These are phyloP conservation scores for Talinum fruticosum DNA, from an alignment of 148 eudicot genomes.

Conservation along the genomic window DNA sequence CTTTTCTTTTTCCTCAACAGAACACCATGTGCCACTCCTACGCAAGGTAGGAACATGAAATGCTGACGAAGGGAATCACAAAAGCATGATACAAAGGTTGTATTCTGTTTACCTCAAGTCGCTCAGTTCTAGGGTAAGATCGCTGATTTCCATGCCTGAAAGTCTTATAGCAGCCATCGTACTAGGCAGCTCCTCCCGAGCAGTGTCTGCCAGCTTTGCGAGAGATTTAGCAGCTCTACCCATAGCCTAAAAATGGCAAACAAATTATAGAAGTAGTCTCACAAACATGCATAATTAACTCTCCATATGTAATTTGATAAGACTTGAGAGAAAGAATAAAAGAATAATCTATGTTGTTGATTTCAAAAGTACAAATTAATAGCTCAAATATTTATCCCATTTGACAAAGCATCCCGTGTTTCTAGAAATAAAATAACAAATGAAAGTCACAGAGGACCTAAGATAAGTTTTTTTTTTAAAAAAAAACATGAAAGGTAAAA, in stretches of 20 bases:
- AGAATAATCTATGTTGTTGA: not conserved
- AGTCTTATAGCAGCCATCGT: conserved; percentile 92
- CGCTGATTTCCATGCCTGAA: conserved; percentile 93
- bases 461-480: not conserved
- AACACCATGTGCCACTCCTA: not conserved
- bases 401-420: not conserved
- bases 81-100: not conserved
- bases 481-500: not conserved
- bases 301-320: not conserved
- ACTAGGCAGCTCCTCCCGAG: conserved; percentile 83
- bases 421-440: not conserved
- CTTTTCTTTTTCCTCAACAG: not conserved
- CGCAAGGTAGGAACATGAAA: conserved; percentile 2
- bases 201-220: conserved; percentile 79
- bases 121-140: conserved; percentile 81
- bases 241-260: conserved; percentile 63
- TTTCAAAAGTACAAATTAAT: not conserved
- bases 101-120: conserved; percentile 60
- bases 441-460: not conserved
- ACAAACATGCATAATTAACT: not conserved
- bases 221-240: conserved; percentile 70
- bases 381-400: not conserved
- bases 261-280: not conserved
- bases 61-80: not conserved
- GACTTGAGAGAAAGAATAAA: not conserved